These are phyloP conservation scores for Helenozyma baotianmanensis DNA, from an alignment of 805 yeast genomes.

Conservation along the genomic window DNA sequence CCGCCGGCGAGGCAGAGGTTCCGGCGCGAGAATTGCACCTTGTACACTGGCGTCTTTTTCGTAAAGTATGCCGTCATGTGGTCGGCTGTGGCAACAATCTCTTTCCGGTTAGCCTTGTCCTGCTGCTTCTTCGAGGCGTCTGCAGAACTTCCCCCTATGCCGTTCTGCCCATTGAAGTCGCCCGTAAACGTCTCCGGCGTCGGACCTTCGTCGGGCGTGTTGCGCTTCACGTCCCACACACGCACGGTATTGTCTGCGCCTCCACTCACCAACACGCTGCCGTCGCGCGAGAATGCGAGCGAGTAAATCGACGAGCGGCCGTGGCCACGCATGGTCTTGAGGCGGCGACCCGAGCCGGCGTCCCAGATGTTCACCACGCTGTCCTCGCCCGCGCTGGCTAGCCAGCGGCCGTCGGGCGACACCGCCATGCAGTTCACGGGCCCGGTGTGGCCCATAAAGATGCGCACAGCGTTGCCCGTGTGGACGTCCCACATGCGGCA, in stretches of 20 bases:
- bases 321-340: conserved; percentile 93
- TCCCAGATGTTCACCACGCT: conserved; percentile 89
- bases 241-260: conserved; percentile 91
- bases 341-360: conserved; percentile 80
- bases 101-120: conserved; percentile 49
- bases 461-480: conserved; percentile 82
- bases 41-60: conserved; percentile 88
- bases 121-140: conserved; percentile 20
- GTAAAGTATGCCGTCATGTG: conserved; percentile 93
- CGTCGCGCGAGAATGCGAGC: conserved; percentile 78
- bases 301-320: conserved; percentile 85
- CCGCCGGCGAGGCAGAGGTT: conserved; percentile 93
- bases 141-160: conserved; percentile 13
- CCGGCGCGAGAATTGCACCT: conserved; percentile 85
- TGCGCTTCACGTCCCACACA: conserved; percentile 91
- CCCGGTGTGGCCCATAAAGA: conserved; percentile 90
- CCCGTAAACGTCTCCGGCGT: conserved; percentile 65
- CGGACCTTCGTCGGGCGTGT: conserved; percentile 73
- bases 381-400: conserved; percentile 94
- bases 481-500: conserved; percentile 97
- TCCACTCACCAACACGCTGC: conserved; percentile 82
- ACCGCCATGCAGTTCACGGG: conserved; percentile 82
- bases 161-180: conserved; percentile 5
- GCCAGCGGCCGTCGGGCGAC: conserved; percentile 95
- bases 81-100: conserved; percentile 78